A percentile compares a stretch with the other conserved stretches of the same genome.
Conservation (phyloP, 1,139 yeast species). For the Entelexis paramagnoliae region DNA sequence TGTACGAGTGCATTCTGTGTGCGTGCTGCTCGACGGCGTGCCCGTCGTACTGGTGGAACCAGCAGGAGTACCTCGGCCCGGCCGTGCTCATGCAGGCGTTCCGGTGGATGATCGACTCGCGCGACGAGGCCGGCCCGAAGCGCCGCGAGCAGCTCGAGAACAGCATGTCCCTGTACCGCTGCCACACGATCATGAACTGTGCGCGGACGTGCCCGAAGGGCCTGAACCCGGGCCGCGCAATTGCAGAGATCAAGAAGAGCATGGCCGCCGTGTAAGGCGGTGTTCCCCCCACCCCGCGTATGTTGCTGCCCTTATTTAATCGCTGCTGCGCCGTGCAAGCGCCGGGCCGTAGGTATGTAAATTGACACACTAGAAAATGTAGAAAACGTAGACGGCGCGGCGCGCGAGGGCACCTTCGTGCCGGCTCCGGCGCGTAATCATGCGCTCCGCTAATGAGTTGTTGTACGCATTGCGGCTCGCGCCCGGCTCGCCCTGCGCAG, state of each 20-base stretch:
- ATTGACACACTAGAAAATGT: not conserved
- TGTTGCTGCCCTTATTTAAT: not conserved
- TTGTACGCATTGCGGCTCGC: too few relatives aligned
- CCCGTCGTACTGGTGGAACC: conserved; percentile 99
- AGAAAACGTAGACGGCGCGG: not conserved
- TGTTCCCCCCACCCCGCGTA: not conserved
- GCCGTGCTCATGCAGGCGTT: conserved; percentile 98
- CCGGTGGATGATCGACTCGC: conserved; percentile 96
- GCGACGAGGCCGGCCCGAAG: conserved; percentile 75
- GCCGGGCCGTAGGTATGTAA: not conserved
- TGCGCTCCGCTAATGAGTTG: too few relatives aligned
- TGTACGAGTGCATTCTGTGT: conserved; percentile 95
- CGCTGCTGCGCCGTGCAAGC: not conserved
- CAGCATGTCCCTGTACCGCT: conserved; percentile 95
- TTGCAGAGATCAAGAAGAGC: conserved; percentile 92
- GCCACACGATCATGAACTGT: conserved; percentile 99
- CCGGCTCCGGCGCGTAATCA: too few relatives aligned
- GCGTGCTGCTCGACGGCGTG: conserved; percentile 99
- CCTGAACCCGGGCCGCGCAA: conserved; percentile 94
- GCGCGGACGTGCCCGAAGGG: conserved; percentile 98
- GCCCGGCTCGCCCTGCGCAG: too few relatives aligned
- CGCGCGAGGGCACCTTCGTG: too few relatives aligned
- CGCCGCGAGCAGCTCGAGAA: conserved; percentile 90
- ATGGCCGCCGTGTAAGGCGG: conserved; percentile 46
- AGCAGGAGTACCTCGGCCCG: conserved; percentile 96